phyloP scores from a whole-genome alignment of 2,329 filamentous ascomycete genomes.

The Westerdykella ornata region DNA sequence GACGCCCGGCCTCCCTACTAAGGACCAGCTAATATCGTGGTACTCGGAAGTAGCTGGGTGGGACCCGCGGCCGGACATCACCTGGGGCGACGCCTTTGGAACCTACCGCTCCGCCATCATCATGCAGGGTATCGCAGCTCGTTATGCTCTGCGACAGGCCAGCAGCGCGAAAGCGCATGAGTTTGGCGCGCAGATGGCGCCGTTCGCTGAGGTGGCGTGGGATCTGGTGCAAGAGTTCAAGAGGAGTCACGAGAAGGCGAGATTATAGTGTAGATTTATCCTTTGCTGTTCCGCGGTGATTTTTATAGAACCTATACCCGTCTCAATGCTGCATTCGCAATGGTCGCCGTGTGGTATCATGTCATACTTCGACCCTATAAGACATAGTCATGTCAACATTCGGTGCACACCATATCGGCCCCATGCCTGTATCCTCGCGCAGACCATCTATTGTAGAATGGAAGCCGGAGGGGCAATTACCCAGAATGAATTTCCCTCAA shows the following conservation, averaged over 20 bases:
- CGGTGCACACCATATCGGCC: too few relatives aligned
- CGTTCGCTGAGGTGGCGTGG: constrained; percentile 76
- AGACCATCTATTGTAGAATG: too few relatives aligned
- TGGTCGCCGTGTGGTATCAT: constrained; percentile 21
- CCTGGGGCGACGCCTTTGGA: constrained; percentile 60
- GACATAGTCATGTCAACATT: too few relatives aligned
- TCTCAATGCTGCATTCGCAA: background rate
- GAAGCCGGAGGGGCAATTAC: background rate
- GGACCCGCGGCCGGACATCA: constrained; percentile 56
- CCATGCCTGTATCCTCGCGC: too few relatives aligned
- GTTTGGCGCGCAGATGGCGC: constrained; percentile 62
- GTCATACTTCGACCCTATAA: constrained; percentile 1
- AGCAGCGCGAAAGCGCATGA: constrained; percentile 74
- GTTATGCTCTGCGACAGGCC: constrained; percentile 78
- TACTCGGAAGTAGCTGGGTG: constrained; percentile 64
- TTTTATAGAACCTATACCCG: constrained; percentile 4
- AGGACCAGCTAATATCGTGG: constrained; percentile 56
- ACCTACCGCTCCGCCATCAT: constrained; percentile 55
- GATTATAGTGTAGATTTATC: constrained; percentile 20
- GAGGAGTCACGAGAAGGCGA: constrained; percentile 31
- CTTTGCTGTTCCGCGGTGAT: background rate
- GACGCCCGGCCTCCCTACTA: constrained; percentile 60
- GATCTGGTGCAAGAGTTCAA: constrained; percentile 54
- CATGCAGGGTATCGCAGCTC: constrained; percentile 86
- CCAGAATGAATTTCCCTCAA: constrained; percentile 6